Evolutionary conservation across 2,329 filamentous ascomycete species (phyloP), one percentile per base, ranked within the genome.

Genomic region (Aureobasidium sp.): DNA sequence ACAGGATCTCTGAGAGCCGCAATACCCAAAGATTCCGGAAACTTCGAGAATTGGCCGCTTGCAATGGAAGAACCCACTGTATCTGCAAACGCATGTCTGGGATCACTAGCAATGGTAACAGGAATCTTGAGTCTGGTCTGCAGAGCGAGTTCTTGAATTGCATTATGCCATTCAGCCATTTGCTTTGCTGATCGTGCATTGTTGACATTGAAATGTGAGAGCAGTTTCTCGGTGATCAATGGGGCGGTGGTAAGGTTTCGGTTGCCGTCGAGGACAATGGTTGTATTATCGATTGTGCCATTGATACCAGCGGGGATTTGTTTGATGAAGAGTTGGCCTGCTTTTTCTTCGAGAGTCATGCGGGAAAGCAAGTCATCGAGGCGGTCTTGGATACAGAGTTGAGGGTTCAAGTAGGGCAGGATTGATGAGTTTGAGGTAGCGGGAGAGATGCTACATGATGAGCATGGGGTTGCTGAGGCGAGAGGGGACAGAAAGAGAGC

Each of bases 1-100:
- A 45, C 78, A 77, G 0, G 82, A 81, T 69, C 90, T 88, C 76
- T 85, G 90, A 0, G 86, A 86, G 69, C 86, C 89, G 25, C 83
- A 87, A 59, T 88, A 82, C 10, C 78, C 87, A 67, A 90, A 89
- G 0, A 37, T 32, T 58, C 54, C 5, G 88, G 88, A 1, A 85
- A 89, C 73, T 90, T 91, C 76, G 90, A 91, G 63, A 91, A 88
- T 1, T 88, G 91, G 3, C 86, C 87, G 70, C 90, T 90, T 10
- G 82, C 81, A 47, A 87, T 81, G 36, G 90, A 76, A 65, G 90
- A 85, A 1, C 87, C 88, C 67, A 91, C 88, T 48, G 91, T 87
- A 44, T 84, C 87, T 73, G 71, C 89, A 87, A 55, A 83, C 81
- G 45, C 87, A 86, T 27, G 83, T 83, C 42, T 86, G 82, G 67